phyloP scores from a whole-genome alignment of 805 yeast species.

The Yamadazyma takamatsuzukensis region DNA sequence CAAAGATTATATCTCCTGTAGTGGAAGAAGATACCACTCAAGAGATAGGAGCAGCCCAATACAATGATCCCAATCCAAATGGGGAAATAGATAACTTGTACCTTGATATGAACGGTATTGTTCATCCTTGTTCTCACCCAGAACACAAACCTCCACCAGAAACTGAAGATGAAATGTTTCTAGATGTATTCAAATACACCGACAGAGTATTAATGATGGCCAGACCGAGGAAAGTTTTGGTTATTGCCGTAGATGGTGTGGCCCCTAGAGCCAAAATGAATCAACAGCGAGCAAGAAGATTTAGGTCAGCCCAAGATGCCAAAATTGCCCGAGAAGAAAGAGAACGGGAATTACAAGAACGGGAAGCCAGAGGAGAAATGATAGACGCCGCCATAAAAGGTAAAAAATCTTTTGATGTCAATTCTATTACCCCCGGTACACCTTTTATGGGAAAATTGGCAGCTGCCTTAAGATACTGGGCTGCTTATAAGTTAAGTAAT shows the following conservation, averaged over 20 bases:
- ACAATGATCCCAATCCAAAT: constrained; percentile 80
- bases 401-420: constrained; percentile 88
- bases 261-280: constrained; percentile 99
- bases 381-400: constrained; percentile 74
- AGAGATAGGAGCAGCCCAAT: constrained; percentile 63
- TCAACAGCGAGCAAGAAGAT: constrained; percentile 92
- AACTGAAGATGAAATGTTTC: constrained; percentile 94
- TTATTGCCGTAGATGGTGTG: constrained; percentile 98
- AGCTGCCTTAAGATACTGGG: constrained; percentile 81
- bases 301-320: constrained; percentile 89
- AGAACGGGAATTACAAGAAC: constrained; percentile 54
- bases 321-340: constrained; percentile 70
- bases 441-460: constrained; percentile 95
- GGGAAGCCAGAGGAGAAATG: constrained; percentile 62
- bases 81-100: constrained; percentile 94
- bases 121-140: constrained; percentile 98
- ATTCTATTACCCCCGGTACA: constrained; percentile 98
- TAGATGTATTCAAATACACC: constrained; percentile 89
- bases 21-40: constrained; percentile 67
- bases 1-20: constrained; percentile 90
- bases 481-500: constrained; percentile 76
- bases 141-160: constrained; percentile 95
- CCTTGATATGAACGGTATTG: constrained; percentile 98
- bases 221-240: constrained; percentile 84
- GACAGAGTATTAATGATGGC: constrained; percentile 92